A percentile compares a stretch with the other conserved stretches of the same genome.
Conservation (phyloP, 2,329 filamentous ascomycete species). For the Tolypocladium paradoxum region DNA sequence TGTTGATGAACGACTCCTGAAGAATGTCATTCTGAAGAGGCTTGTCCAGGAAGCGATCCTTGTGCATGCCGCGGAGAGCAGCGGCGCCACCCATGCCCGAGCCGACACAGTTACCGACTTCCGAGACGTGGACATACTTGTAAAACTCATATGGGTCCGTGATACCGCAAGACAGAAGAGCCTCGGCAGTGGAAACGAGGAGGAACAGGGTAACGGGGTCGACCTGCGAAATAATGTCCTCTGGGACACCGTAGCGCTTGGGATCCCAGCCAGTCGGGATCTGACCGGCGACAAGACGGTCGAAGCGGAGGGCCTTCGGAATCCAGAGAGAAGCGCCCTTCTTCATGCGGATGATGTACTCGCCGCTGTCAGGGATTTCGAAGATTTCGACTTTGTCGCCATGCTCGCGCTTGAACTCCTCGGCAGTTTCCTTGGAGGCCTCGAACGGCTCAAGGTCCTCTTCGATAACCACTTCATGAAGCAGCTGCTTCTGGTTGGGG, state of each 20-base stretch:
- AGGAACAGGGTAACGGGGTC: slow-evolving; percentile 94
- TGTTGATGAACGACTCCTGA: slow-evolving; percentile 99
- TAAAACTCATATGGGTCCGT: slow-evolving; percentile 99
- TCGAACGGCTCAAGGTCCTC: slow-evolving; percentile 97
- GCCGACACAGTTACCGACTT: slow-evolving; percentile 96
- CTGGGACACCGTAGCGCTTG: slow-evolving; percentile 89
- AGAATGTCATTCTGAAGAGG: slow-evolving; percentile 98
- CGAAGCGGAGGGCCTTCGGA: slow-evolving; percentile 93
- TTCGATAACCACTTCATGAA: slow-evolving; percentile 95
- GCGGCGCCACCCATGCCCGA: slow-evolving; percentile 95
- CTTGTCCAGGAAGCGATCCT: slow-evolving; percentile 92
- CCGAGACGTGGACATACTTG: slow-evolving; percentile 96
- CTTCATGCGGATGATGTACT: slow-evolving; percentile 89
- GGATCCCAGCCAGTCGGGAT: slow-evolving; percentile 96
- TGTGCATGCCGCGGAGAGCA: slow-evolving; percentile 95
- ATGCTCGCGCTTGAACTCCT: slow-evolving; percentile 95
- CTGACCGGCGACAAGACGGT: slow-evolving; percentile 93
- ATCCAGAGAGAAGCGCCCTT: slow-evolving; percentile 94
- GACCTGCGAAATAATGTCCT: slow-evolving; percentile 95
- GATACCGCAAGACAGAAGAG: slow-evolving; percentile 84
- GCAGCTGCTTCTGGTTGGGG: slow-evolving; percentile 94
- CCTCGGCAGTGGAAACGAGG: slow-evolving; percentile 85
- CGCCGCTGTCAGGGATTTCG: slow-evolving; percentile 84
- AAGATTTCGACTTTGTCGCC: slow-evolving; percentile 97
- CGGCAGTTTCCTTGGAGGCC: slow-evolving; percentile 90